These are phyloP conservation scores for Glycine latifolia DNA, from an alignment of 306 rosid genomes.

Conservation along the genomic window DNA sequence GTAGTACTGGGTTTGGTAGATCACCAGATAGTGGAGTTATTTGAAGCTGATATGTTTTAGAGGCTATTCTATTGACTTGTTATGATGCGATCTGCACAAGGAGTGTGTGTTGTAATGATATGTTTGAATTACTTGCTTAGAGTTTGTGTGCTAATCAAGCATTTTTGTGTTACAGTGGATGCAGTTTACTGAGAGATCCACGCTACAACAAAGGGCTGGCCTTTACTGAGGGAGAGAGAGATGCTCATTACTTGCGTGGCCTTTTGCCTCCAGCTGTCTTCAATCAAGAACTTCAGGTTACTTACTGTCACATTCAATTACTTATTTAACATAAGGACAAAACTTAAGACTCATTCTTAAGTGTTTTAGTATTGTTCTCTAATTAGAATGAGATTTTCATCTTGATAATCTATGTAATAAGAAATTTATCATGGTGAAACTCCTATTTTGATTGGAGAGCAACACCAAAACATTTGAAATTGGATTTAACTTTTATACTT, in stretches of 20 bases:
- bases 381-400: background rate
- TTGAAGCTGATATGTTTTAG: background rate
- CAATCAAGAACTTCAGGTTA: slow-evolving; percentile 90
- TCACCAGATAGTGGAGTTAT: background rate
- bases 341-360: background rate
- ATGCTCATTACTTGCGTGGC: slow-evolving; percentile 95
- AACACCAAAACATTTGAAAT: background rate
- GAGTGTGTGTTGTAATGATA: background rate
- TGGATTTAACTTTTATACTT: background rate
- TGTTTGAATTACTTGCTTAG: background rate
- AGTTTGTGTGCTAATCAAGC: slow-evolving; percentile 33
- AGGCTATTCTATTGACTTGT: background rate
- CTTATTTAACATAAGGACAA: background rate
- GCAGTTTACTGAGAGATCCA: slow-evolving; percentile 85
- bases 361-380: background rate
- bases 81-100: slow-evolving; percentile 8
- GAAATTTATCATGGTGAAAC: background rate
- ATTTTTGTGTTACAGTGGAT: slow-evolving; percentile 67
- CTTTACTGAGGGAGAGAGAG: slow-evolving; percentile 86
- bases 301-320: background rate
- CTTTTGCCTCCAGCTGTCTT: slow-evolving; percentile 84
- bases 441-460: background rate
- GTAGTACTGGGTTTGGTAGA: background rate
- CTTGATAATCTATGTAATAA: background rate
- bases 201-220: slow-evolving; percentile 95